Percentiles rank a stretch among this genome's conserved stretches.
Evolutionary conservation across 129 eudicot genomes (phyloP).

Genomic region (Saussurea involucrata): DNA sequence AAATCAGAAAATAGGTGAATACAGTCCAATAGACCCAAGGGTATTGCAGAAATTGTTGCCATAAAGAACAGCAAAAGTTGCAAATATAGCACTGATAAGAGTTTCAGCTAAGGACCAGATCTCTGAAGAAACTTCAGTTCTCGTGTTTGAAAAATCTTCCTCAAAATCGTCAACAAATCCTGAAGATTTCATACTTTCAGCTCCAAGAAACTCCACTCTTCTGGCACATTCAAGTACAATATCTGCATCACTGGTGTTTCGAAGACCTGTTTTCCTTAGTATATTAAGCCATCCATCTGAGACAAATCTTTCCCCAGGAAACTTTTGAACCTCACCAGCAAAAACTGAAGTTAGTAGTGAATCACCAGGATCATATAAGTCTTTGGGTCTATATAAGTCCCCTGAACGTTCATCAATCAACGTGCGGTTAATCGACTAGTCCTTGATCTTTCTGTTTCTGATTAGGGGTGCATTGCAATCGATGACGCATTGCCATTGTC

Average conservation of each 20-base stretch:
- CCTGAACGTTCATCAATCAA: constrained; percentile 71
- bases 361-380: constrained; percentile 85
- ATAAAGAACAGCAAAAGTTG: constrained; percentile 93
- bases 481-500: too few relatives aligned
- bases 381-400: constrained; percentile 59
- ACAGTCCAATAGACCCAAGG: constrained; percentile 31
- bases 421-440: too few relatives aligned
- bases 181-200: constrained; percentile 52
- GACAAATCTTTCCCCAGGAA: constrained; percentile 91
- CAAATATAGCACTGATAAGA: constrained; percentile 68
- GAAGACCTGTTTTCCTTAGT: constrained; percentile 74
- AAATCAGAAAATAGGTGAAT: not conserved
- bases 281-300: constrained; percentile 89
- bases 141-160: constrained; percentile 42
- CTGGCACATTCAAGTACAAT: constrained; percentile 90
- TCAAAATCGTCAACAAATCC: constrained; percentile 60
- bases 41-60: constrained; percentile 78
- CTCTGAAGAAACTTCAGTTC: constrained; percentile 68
- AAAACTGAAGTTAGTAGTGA: constrained; percentile 68
- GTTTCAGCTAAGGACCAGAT: constrained; percentile 86
- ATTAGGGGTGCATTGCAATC: too few relatives aligned
- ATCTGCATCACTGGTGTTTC: constrained; percentile 72
- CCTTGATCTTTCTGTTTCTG: too few relatives aligned
- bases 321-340: constrained; percentile 73
- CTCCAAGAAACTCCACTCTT: constrained; percentile 82